Evolutionary conservation across 257 asterid genomes (phyloP), one percentile per base, ranked within the genome.

Genomic region (Schizonepeta tenuifolia): DNA sequence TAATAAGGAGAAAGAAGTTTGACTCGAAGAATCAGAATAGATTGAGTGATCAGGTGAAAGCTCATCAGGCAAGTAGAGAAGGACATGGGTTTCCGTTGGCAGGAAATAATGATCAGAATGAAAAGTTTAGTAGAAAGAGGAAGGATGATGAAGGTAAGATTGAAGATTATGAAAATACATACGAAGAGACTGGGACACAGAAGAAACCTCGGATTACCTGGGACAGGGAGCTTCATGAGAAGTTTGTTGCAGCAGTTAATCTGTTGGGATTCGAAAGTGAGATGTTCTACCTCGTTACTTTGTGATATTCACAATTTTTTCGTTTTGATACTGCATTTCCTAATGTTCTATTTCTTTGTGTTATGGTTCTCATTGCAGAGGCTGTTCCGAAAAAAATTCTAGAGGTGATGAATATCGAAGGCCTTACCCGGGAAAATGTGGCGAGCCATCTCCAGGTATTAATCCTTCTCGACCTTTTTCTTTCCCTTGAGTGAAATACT

Each of bases 391-490:
- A 92, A 72, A 86, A 92, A 80, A 92, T 92, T 76, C 96, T 92
- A 64, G 98, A 90, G 74, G 64, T 88, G 88, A 92, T 92, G 98
- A 87, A 90, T 22, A 92, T 88, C 24, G 94, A 90, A 24, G 91
- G 96, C 79, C 93, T 92, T 62, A 88, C 92, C 0, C 83, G 98
- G 73, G 98, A 92, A 72, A 92, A 92, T 31, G 98, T 92, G 56
- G 98, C 98, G 5, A 92, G 98, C 86, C 98, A 92, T 87, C 98
- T 92, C 64, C 98, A 92, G 97, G 98, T 69, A 80, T 72, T 57
- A 69, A 53, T 74, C 77, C 69, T 76, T 46, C 67, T 64, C 57
- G 8, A 7, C 40, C 14, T 35, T 7, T 71, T 56, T 54, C 46
- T 56, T 35, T 36, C 5, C 31, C 50, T 15, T n/a, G 35, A 12